Evolutionary conservation across 495 filamentous ascomycete species (phyloP), one percentile per base, ranked within the genome.

Genomic region (Podospora sp.): DNA sequence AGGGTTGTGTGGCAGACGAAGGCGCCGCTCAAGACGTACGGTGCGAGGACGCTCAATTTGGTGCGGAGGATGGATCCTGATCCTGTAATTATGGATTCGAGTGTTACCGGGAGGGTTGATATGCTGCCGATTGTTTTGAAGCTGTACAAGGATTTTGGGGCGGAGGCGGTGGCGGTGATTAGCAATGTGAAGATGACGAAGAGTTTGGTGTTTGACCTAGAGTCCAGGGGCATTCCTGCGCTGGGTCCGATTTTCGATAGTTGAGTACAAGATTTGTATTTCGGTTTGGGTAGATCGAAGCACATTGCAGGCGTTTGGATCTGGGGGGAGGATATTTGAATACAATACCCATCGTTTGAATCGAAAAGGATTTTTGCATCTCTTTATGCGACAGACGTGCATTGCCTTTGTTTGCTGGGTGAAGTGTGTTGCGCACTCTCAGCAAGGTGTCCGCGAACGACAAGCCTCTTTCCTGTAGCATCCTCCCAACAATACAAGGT

Each of bases 161-260:
- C 89, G 0, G 89, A 93, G 75, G 90, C 89, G 55, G 87, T 92
- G 12, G 87, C 89, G 72, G 81, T 89, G 53, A 89, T 93, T 69
- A 88, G 85, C 71, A 94, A 94, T 77, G 87, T 86, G 55, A 78
- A 75, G 59, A 74, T 91, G 71, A 93, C 91, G 52, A 82, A 67
- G 52, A 63, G 63, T 26, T 33, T 76, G 52, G 75, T 92, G n/a
- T 90, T 87, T 79, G 85, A 82, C 50, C 75, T 92, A 65, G 90
- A 93, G 76, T 81, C 79, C 40, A 80, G 86, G 66, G 89, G 90
- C 6, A 78, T 91, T 56, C 85, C 89, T 40, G 90, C 90, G 16
- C 93, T 86, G 81, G 91, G 90, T 33, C 87, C 91, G 6, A 90
- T 93, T 72, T 92, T 90, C 75, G 91, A 93, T 79, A 92, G 89